Conservation (phyloP, 2,329 filamentous ascomycete genomes). For the Verticillium nubilum region DNA sequence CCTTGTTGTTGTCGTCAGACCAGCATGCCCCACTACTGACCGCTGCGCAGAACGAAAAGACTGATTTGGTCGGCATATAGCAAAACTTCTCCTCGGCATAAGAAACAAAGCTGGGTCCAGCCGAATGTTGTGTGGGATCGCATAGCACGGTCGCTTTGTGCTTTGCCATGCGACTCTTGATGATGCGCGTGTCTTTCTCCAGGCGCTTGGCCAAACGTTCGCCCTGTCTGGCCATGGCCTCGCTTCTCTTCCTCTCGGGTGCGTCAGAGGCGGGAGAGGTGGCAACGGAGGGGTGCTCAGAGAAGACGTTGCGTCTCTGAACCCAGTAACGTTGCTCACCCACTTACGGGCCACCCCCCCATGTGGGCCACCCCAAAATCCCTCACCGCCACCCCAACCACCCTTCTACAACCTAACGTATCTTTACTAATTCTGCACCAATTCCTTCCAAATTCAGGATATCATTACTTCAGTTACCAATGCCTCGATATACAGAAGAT, state of each 20-base stretch:
- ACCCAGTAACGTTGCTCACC: no score
- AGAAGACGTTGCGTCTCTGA: neutral
- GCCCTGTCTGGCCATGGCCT: neutral
- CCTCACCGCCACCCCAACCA: no score
- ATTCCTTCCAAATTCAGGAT: no score
- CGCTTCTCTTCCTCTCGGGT: neutral
- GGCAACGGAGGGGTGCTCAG: neutral
- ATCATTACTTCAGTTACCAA: no score
- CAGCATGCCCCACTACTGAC: constrained; percentile 11
- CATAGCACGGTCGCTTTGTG: constrained; percentile 11
- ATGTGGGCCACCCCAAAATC: no score
- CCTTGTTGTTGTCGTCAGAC: constrained; percentile 8
- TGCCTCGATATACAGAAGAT: no score
- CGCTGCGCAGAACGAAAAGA: constrained; percentile 10
- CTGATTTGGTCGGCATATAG: constrained; percentile 12
- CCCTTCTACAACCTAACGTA: no score
- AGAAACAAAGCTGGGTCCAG: constrained; percentile 9
- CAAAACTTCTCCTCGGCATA: constrained; percentile 13
- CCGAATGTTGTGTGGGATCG: neutral
- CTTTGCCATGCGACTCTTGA: constrained; percentile 7
- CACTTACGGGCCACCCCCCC: no score
- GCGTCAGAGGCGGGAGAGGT: neutral
- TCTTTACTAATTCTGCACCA: no score
- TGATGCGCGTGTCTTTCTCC: neutral
- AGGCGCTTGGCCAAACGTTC: neutral